Evolutionary conservation across 1,284 basidiomycete species (phyloP).

Genomic region (Paramarasmius palmivorus): DNA sequence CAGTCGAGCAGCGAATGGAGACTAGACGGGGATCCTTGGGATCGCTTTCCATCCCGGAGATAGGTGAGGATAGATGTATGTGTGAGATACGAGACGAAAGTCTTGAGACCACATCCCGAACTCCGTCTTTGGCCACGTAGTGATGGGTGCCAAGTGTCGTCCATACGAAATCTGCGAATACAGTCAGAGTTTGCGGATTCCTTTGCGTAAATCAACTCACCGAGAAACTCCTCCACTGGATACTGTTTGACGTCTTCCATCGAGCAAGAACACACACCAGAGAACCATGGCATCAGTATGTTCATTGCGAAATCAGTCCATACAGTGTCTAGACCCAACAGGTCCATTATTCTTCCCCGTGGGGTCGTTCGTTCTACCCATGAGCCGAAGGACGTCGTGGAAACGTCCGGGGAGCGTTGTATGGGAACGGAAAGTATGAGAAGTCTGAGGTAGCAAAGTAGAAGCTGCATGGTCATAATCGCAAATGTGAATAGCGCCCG

Average conservation of each 20-base stretch:
- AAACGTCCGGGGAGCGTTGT: conserved; percentile 32
- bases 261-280: conserved; percentile 69
- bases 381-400: conserved; percentile 43
- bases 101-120: conserved; percentile 52
- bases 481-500: conserved; percentile 32
- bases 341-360: conserved; percentile 33
- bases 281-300: conserved; percentile 65
- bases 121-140: conserved; percentile 56
- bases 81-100: conserved; percentile 43
- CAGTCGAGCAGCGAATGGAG: conserved; percentile 37
- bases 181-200: background rate
- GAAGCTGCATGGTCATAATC: conserved; percentile 38
- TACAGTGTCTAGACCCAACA: conserved; percentile 41
- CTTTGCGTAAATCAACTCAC: conserved; percentile 39
- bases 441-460: conserved; percentile 57
- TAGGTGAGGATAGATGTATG: conserved; percentile 54
- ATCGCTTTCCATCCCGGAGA: conserved; percentile 43
- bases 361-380: conserved; percentile 49
- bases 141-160: conserved; percentile 60
- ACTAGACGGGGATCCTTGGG: conserved; percentile 29
- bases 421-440: conserved; percentile 50
- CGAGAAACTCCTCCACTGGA: conserved; percentile 63
- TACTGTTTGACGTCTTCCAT: conserved; percentile 50
- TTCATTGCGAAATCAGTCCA: conserved; percentile 58
- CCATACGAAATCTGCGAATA: conserved; percentile 58